Evolutionary conservation across 176 grass and related monocot genomes (phyloP).

Genomic region (Rhipidocladum racemiflorum): DNA sequence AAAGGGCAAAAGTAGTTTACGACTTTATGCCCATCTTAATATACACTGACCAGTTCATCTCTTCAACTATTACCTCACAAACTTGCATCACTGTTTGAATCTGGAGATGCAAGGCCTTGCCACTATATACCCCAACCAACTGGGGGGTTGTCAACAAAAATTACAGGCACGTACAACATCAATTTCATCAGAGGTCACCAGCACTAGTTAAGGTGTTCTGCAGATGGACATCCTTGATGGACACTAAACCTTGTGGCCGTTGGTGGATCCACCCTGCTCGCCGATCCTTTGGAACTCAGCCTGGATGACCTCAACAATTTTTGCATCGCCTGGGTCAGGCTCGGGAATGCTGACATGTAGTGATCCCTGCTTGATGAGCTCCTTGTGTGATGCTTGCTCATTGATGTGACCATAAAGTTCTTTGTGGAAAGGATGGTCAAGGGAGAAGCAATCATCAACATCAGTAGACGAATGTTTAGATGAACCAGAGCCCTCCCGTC

Average conservation of each 20-base stretch:
- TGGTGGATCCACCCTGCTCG: slow-evolving; percentile 37
- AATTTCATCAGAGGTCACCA: background rate
- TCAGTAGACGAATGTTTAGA: slow-evolving; percentile 44
- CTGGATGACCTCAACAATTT: slow-evolving; percentile 67
- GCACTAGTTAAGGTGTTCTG: background rate
- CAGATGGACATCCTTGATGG: background rate
- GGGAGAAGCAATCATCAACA: slow-evolving; percentile 51
- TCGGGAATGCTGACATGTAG: slow-evolving; percentile 76
- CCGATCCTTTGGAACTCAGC: slow-evolving; percentile 73
- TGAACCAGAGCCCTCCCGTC: slow-evolving; percentile 56
- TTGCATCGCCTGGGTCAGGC: slow-evolving; percentile 41
- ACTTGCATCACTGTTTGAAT: background rate
- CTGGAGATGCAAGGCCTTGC: slow-evolving; percentile 8
- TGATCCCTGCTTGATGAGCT: slow-evolving; percentile 74
- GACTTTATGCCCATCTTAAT: slow-evolving; percentile 16
- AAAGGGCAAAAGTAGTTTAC: slow-evolving; percentile 11
- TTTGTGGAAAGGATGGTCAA: slow-evolving; percentile 87
- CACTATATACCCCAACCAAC: slow-evolving; percentile 29
- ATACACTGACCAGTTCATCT: slow-evolving; percentile 34
- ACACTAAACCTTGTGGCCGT: slow-evolving; percentile 44
- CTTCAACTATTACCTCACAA: background rate
- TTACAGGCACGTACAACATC: background rate
- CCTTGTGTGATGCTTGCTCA: slow-evolving; percentile 34
- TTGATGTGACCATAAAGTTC: slow-evolving; percentile 63
- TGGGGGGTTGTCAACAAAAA: slow-evolving; percentile 14